Evolutionary conservation across 768 basidiomycete species (phyloP), one percentile per base, ranked within the genome.

Genomic region (Naganishia vaughanmartiniae): DNA sequence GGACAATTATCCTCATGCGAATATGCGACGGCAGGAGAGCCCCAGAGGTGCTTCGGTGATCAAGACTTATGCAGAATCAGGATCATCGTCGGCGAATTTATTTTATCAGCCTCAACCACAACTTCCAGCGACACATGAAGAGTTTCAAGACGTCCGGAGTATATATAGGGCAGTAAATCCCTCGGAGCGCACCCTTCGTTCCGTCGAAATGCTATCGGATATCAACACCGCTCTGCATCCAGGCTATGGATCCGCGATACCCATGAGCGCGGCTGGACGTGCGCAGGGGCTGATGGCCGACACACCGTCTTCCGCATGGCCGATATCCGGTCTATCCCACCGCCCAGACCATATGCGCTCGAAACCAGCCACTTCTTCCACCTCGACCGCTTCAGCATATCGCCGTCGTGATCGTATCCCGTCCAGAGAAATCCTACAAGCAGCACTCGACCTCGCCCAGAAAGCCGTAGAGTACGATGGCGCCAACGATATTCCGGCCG

Each of bases 391-490:
- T 19, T 17, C 56, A 17, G 0, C 57, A n/a, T 21, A 36, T 5
- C n/a, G 56, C 45, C 56, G 57, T 12, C 45, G 36, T 11, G 33
- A 71, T 24, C 71, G 80, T 7, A 74, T 77, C 11, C 77, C 80
- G 14, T 78, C 77, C 7, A 70, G 77, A 28, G 76, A 77, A 46
- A 56, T 81, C 14, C 72, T 81, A 0, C 80, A 81, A 65, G 70
- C 75, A 19, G 80, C 80, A 14, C 70, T 81, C 51, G 78, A 81
- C 72, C 74, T 81, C 3, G 80, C 80, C 0, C 78, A 81, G 57
- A 70, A 71, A 24, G 80, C 80, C 0, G 80, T 81, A 12, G 78
- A 79, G 70, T 73, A 76, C 72, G 80, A 81, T 66, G 74, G 76
- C 65, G 75, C 72, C 30, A 81, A 81, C 63, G 80, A 81, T 73